Conservation (phyloP, 2,329 filamentous ascomycete genomes). For the Lomentospora prolificans region DNA sequence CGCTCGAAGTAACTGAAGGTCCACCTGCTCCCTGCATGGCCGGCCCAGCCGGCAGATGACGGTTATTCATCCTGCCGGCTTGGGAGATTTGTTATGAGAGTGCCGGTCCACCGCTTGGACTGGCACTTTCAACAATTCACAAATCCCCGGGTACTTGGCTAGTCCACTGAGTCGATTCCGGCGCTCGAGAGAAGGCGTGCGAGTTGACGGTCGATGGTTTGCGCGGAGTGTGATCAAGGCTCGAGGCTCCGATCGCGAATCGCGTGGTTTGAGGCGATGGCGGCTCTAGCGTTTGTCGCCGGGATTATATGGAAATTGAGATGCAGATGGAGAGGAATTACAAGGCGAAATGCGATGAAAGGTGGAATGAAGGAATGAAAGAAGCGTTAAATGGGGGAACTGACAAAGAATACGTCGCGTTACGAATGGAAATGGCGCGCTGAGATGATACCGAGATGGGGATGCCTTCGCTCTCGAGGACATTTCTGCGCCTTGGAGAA, state of each 20-base stretch:
- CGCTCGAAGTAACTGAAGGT: conserved; percentile 22
- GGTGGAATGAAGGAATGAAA: conserved; percentile 7
- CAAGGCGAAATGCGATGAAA: not conserved
- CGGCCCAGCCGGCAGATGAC: conserved; percentile 70
- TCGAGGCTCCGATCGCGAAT: not conserved
- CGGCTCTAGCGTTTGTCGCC: not conserved
- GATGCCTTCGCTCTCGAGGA: not conserved
- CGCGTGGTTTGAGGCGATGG: not conserved
- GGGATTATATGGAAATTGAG: not conserved
- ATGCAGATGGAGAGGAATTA: not conserved
- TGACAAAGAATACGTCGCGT: conserved; percentile 1
- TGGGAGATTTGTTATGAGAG: conserved; percentile 30
- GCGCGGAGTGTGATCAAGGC: not conserved
- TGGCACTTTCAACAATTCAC: not conserved
- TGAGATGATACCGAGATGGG: conserved; percentile 2
- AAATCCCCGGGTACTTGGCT: not conserved
- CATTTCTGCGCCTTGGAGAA: conserved; percentile 4
- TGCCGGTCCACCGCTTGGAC: conserved; percentile 10
- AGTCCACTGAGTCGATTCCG: not conserved
- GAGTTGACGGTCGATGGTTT: not conserved
- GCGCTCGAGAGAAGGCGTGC: not conserved
- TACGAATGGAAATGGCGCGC: conserved; percentile 3
- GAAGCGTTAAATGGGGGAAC: conserved; percentile 3
- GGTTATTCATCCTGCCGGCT: conserved; percentile 68
- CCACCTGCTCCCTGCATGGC: conserved; percentile 41